Percentiles rank a stretch among this genome's conserved stretches.
Evolutionary conservation across 2,329 filamentous ascomycete genomes (phyloP).

Genomic region (Cadophora luteo-olivacea): DNA sequence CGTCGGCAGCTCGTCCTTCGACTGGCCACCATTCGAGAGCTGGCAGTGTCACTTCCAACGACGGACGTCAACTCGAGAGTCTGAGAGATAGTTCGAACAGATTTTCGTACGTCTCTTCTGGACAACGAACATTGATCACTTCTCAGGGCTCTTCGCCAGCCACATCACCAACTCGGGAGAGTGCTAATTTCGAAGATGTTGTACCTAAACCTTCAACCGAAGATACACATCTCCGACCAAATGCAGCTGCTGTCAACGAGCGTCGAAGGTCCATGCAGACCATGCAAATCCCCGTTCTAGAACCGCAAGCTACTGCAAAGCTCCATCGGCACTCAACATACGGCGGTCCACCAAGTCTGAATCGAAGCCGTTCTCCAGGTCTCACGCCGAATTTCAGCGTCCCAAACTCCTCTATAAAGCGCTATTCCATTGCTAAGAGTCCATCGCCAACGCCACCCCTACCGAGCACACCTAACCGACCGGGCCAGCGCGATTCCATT

Average conservation of each 20-base stretch:
- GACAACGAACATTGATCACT: conserved; percentile 65
- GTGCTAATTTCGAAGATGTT: conserved; percentile 48
- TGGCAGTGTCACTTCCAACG: conserved; percentile 63
- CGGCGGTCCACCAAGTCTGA: conserved; percentile 23
- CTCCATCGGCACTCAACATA: conserved; percentile 40
- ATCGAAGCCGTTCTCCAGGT: conserved; percentile 30
- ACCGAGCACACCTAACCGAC: conserved; percentile 12
- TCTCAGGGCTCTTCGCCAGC: conserved; percentile 64
- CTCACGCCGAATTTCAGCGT: conserved; percentile 43
- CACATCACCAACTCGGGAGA: conserved; percentile 61
- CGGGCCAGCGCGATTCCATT: conserved; percentile 21
- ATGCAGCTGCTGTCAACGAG: conserved; percentile 39
- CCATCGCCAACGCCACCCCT: conserved; percentile 21
- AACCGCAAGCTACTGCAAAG: conserved; percentile 28
- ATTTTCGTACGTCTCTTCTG: conserved; percentile 65
- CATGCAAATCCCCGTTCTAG: conserved; percentile 32
- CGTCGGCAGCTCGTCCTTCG: conserved; percentile 28
- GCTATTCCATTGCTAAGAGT: conserved; percentile 32
- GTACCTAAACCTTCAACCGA: conserved; percentile 31
- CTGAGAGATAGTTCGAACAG: conserved; percentile 63
- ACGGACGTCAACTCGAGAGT: conserved; percentile 63
- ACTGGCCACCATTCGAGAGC: conserved; percentile 62
- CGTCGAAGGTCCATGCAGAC: conserved; percentile 44
- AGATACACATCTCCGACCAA: conserved; percentile 36
- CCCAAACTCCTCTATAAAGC: conserved; percentile 39